These are phyloP conservation scores for Mortierella sp. DNA, from an alignment of 371 early-diverging fungal species.

Conservation along the genomic window DNA sequence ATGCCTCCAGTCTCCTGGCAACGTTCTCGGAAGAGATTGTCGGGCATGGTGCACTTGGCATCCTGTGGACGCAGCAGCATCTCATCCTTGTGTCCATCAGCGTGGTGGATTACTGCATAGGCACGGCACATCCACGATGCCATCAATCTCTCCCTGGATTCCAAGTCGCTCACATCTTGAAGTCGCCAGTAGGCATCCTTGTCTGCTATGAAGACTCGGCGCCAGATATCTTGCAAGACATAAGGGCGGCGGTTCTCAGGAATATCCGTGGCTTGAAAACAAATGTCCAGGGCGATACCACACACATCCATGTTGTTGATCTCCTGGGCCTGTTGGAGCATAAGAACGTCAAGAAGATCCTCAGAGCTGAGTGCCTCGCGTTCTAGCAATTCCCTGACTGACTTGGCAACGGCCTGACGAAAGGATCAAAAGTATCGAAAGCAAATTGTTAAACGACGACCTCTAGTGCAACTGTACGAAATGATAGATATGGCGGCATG, in stretches of 20 bases:
- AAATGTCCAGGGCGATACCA: conserved; percentile 41
- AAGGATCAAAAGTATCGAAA: background rate
- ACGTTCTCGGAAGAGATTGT: conserved; percentile 39
- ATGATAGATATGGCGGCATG: too few species aligned
- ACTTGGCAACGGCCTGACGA: conserved; percentile 17
- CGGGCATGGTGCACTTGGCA: conserved; percentile 38
- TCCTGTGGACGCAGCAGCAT: conserved; percentile 39
- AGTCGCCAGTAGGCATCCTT: conserved; percentile 30
- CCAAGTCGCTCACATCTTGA: conserved; percentile 28
- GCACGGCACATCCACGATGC: conserved; percentile 44
- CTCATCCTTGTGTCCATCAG: conserved; percentile 44
- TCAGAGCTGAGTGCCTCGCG: conserved; percentile 40
- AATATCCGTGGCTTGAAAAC: conserved; percentile 44
- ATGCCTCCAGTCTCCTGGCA: background rate
- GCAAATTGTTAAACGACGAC: background rate
- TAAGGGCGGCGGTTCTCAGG: conserved; percentile 47
- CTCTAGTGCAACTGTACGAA: too few species aligned
- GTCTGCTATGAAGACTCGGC: conserved; percentile 39
- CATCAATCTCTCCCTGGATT: conserved; percentile 31
- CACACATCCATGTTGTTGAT: conserved; percentile 36
- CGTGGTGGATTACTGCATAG: conserved; percentile 30
- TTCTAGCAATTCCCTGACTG: conserved; percentile 27
- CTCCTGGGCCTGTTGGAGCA: conserved; percentile 36
- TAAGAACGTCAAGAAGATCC: conserved; percentile 48
- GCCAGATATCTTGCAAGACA: conserved; percentile 55